Evolutionary conservation across 306 rosid genomes (phyloP), one percentile per base, ranked within the genome.

Genomic region (Dryas alaskensis): DNA sequence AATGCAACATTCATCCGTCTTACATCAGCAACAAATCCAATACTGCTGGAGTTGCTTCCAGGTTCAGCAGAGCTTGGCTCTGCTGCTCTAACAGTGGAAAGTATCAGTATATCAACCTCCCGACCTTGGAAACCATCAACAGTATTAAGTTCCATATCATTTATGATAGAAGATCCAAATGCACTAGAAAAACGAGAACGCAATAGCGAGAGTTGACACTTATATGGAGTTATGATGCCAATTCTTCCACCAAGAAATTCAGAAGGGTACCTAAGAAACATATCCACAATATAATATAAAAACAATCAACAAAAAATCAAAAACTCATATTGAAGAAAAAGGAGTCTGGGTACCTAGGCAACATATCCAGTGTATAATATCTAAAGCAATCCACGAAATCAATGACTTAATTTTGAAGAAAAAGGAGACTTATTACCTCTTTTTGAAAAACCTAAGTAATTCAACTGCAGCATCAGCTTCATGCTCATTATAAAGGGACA

Each of bases 71-170:
- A 66, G 77, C 79, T 81, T n/a, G 77, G 72, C 59, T 75, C 81
- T n/a, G 84, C 79, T 70, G 96, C 94, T 88, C 98, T 93, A 53
- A 93, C 98, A 51, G 98, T 91, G 74, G 98, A 93, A 75, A 93
- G 94, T 79, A 93, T 75, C 72, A 93, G 80, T 55, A 93, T 87
- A 85, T 93, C 98, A 78, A 93, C 94, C 82, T 93, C 98, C 75
- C 98, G 91, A 53, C 98, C 98, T 88, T 93, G 98, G 81, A 91
- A 93, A 80, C 98, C 98, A 83, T 93, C 98, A 74, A 93, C 96
- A 0, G 97, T 93, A 79, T 93, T 93, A 71, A 93, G 87, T 80
- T 93, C 97, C 69, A 93, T 85, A 49, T 81, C 88, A 5, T 78
- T 84, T 64, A 80, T 68, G 53, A 74, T 76, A 10, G 89, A 91